Conservation (phyloP, 2,329 filamentous ascomycete genomes). For the Colletotrichum chlorophyti region DNA sequence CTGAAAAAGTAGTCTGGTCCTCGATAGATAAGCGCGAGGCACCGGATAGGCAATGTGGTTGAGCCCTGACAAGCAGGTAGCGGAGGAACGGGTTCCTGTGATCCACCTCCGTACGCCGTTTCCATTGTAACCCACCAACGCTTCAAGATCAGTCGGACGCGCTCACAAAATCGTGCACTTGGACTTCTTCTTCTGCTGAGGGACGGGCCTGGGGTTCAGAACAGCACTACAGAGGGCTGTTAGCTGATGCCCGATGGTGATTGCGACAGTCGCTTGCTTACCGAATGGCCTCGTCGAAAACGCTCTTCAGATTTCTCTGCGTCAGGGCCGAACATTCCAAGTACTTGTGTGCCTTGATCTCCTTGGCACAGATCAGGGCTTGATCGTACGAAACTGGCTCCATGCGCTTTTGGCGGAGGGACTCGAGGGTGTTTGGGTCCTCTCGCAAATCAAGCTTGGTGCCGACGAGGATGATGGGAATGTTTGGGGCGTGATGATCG, state of each 20-base stretch:
- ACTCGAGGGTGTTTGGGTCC: slow-evolving; percentile 81
- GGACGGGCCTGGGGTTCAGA: slow-evolving; percentile 69
- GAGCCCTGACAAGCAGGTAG: slow-evolving; percentile 9
- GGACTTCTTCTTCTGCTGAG: slow-evolving; percentile 65
- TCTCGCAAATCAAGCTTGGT: slow-evolving; percentile 97
- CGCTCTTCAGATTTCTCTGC: slow-evolving; percentile 95
- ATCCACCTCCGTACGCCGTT: slow-evolving; percentile 21
- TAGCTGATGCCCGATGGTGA: slow-evolving; percentile 35
- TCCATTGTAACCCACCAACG: slow-evolving; percentile 19
- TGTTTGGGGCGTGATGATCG: slow-evolving; percentile 92
- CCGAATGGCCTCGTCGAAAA: slow-evolving; percentile 99
- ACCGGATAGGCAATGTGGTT: slow-evolving; percentile 15
- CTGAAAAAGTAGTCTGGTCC: slow-evolving; percentile 8
- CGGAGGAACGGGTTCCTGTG: slow-evolving; percentile 1
- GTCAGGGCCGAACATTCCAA: slow-evolving; percentile 97
- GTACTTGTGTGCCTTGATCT: slow-evolving; percentile 96
- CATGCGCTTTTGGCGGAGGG: slow-evolving; percentile 90
- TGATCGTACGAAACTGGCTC: slow-evolving; percentile 96
- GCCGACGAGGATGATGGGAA: slow-evolving; percentile 95
- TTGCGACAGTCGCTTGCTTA: slow-evolving; percentile 52
- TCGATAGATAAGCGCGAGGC: slow-evolving; percentile 10
- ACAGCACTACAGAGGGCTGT: slow-evolving; percentile 65
- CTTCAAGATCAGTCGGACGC: slow-evolving; percentile 10
- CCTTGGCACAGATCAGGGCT: slow-evolving; percentile 86
- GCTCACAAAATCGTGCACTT: slow-evolving; percentile 75